A percentile compares a stretch with the other conserved stretches of the same genome.
These are phyloP conservation scores for Aspergillus indologenus DNA, from an alignment of 495 filamentous ascomycete genomes.

Conservation along the genomic window DNA sequence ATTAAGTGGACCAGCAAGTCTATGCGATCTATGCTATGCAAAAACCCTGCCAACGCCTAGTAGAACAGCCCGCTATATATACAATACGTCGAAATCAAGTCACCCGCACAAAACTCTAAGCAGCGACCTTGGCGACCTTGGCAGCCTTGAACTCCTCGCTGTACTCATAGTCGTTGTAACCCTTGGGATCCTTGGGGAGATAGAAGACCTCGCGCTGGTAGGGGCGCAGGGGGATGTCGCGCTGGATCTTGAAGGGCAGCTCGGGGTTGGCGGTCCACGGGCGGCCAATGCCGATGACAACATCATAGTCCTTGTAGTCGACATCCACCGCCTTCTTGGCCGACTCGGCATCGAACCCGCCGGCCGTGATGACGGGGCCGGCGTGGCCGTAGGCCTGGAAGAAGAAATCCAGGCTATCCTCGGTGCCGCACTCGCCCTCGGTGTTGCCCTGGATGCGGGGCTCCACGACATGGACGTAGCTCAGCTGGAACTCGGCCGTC, in stretches of 20 bases:
- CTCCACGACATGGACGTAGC: slow-evolving; percentile 66
- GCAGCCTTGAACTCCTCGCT: slow-evolving; percentile 36
- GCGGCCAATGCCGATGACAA: slow-evolving; percentile 58
- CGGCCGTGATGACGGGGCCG: slow-evolving; percentile 58
- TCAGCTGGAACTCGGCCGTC: slow-evolving; percentile 54
- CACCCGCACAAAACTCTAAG: slow-evolving; percentile 19
- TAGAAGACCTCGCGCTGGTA: slow-evolving; percentile 65
- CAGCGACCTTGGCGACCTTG: slow-evolving; percentile 9
- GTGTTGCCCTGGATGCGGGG: slow-evolving; percentile 44
- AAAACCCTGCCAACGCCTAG: slow-evolving; percentile 10
- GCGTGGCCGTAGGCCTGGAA: slow-evolving; percentile 41
- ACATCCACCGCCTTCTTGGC: slow-evolving; percentile 48
- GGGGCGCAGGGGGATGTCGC: slow-evolving; percentile 51
- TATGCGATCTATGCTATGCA: slow-evolving; percentile 8
- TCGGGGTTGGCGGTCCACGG: slow-evolving; percentile 72
- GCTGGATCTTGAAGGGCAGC: slow-evolving; percentile 58
- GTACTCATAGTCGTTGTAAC: slow-evolving; percentile 62
- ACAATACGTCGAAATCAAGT: slow-evolving; percentile 1
- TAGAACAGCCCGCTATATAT: slow-evolving; percentile 3
- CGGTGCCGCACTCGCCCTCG: slow-evolving; percentile 33
- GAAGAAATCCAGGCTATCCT: slow-evolving; percentile 51
- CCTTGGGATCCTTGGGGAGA: slow-evolving; percentile 37
- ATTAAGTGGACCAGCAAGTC: not conserved
- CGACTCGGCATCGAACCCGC: slow-evolving; percentile 50
- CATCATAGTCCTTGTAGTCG: slow-evolving; percentile 50